Base-by-base conservation (phyloP, 2,329 filamentous ascomycete species). In the Ascochyta viciae-villosae region DNA sequence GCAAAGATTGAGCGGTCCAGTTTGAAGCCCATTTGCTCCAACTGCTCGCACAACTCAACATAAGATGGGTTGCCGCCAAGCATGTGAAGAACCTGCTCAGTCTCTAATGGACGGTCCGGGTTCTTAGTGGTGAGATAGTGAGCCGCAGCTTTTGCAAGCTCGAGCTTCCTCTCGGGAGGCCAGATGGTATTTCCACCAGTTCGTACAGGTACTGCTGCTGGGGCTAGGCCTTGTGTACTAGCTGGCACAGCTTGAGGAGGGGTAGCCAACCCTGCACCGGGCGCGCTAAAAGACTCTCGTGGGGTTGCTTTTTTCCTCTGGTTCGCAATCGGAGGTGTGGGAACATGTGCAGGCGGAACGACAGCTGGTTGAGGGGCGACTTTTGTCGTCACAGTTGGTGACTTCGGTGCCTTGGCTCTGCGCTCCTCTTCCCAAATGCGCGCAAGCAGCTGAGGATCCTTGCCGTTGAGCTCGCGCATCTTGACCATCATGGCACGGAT, bases 391-490 rank as follows among this genome's bases (percentile, higher is more conserved):
- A 54, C 50, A 5, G 52, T 63, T 3, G 68, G 65, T 22, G 68
- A 68, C 39, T 72, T 72, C 2, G 62, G 61, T 3, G 47, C 62
- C 58, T 79, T 78, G 13, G 72, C 64, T 47, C 71, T 68, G 38
- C 80, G 66, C 76, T 85, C 77, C 75, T 84, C 73, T 51, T 85
- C 83, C 83, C 83, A 85, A 8, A 87, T 78, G 61, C 78, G 79
- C 23, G 82, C 80, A 46, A 87, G 80, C 52, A 85, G 75, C 10
- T 74, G 72, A 3, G 85, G 85, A 61, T 87, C 82, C 63, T 82
- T 81, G 24, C 73, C 72, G 56, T 85, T 84, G 55, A 84, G 80
- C 57, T 85, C 80, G 35, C 83, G 77, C 82, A 87, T 85, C 62
- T 82, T 84, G 33, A 82, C 78, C 71, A 86, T 82, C 78, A 85